Percentiles rank a stretch among this genome's conserved stretches.
Evolutionary conservation across 2,329 filamentous ascomycete species (phyloP).

Genomic region (Coniosporium tulheliwenetii): DNA sequence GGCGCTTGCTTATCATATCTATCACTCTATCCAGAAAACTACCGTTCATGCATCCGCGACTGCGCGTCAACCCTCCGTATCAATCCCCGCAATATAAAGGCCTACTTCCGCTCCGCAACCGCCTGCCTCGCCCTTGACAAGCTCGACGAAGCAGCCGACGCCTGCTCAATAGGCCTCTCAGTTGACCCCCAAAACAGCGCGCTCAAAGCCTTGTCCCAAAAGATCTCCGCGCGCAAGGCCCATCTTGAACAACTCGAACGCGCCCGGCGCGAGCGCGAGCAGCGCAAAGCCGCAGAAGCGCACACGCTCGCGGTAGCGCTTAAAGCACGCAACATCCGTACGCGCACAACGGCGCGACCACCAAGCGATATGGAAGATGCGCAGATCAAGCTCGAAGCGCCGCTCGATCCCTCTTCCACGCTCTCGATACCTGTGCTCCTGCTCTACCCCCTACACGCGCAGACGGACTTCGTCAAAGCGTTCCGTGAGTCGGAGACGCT

Average conservation of each 20-base stretch:
- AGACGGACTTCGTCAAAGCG: conserved; percentile 83
- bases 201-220: conserved; percentile 44
- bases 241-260: conserved; percentile 39
- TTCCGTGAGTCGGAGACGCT: conserved; percentile 66
- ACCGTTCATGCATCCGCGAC: conserved; percentile 72
- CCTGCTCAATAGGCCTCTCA: conserved; percentile 55
- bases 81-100: conserved; percentile 73
- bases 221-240: conserved; percentile 45
- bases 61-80: conserved; percentile 65
- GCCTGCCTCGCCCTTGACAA: conserved; percentile 70
- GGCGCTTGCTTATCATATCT: not conserved
- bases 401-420: conserved; percentile 54
- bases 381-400: conserved; percentile 51
- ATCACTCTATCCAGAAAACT: conserved; percentile 48
- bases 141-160: conserved; percentile 64
- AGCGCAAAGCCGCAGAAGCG: conserved; percentile 39
- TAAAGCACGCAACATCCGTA: conserved; percentile 53
- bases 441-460: conserved; percentile 66
- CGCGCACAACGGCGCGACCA: conserved; percentile 49
- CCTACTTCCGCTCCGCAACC: conserved; percentile 68
- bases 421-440: conserved; percentile 68
- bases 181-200: conserved; percentile 57
- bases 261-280: conserved; percentile 39
- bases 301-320: conserved; percentile 38
- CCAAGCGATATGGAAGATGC: conserved; percentile 78